phyloP scores from a whole-genome alignment of 495 filamentous ascomycete genomes.

The Melanomma pulvis-pyrius region DNA sequence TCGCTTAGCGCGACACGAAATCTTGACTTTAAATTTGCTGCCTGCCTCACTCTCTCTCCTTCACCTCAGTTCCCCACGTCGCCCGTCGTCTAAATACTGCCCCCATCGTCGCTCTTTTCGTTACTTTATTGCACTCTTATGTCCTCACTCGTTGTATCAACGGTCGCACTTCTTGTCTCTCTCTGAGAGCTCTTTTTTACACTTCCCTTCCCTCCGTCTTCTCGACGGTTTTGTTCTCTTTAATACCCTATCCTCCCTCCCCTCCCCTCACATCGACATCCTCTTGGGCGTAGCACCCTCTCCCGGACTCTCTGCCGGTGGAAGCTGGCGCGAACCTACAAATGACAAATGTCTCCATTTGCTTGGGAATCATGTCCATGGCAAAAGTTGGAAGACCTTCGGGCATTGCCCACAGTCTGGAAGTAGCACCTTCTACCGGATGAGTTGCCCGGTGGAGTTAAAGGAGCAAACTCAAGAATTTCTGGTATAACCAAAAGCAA shows the following conservation, averaged over 20 bases:
- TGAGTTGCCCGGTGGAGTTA: background rate
- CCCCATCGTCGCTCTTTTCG: background rate
- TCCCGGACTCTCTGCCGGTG: no score
- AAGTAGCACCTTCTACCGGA: background rate
- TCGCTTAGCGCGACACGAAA: constrained; percentile 14
- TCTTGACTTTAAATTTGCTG: constrained; percentile 7
- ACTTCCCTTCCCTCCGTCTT: background rate
- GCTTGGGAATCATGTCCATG: no score
- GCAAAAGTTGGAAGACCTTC: no score
- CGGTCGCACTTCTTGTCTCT: background rate
- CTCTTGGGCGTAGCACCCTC: no score
- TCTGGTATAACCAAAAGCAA: background rate
- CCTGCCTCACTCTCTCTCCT: background rate
- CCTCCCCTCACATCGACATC: no score
- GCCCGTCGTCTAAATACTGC: background rate
- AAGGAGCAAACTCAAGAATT: background rate
- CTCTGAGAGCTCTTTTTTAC: background rate
- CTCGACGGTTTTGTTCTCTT: background rate
- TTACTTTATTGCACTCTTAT: background rate
- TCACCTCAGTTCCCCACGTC: background rate
- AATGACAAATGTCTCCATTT: no score
- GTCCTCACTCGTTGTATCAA: background rate
- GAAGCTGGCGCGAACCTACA: no score
- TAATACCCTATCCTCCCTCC: background rate
- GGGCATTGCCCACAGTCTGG: background rate